These are phyloP conservation scores for Fusarium clavum DNA, from an alignment of 2,329 filamentous ascomycete species.

Conservation along the genomic window DNA sequence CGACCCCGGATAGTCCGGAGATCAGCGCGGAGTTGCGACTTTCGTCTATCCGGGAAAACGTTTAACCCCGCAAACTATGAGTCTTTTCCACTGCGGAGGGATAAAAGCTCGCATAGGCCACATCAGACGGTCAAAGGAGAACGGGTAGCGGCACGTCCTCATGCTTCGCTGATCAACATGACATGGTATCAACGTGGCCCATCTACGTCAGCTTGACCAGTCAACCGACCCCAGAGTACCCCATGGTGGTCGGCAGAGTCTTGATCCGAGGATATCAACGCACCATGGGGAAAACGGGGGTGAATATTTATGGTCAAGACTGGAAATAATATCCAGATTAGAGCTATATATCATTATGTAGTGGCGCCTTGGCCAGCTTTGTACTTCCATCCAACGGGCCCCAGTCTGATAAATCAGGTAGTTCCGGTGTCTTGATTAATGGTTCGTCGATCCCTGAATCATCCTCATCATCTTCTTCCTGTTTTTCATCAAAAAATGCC, in stretches of 20 bases:
- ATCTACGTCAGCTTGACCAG: conserved; percentile 1
- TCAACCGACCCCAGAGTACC: conserved; percentile 3
- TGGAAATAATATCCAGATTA: background rate
- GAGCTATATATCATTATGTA: background rate
- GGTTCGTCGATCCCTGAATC: background rate
- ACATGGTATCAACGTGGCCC: background rate
- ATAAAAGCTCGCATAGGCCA: conserved; percentile 20
- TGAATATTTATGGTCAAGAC: background rate
- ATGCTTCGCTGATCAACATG: background rate
- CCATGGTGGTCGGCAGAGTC: conserved; percentile 8
- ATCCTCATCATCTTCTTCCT: background rate
- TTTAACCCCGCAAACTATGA: conserved; percentile 18
- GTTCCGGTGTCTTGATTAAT: background rate
- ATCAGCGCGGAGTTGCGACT: conserved; percentile 10
- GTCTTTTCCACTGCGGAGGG: conserved; percentile 15
- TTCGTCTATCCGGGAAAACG: conserved; percentile 18
- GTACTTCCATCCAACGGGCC: background rate
- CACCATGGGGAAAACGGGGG: background rate
- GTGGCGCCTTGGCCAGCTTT: background rate
- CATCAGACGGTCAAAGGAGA: conserved; percentile 7
- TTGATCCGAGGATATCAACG: conserved; percentile 20
- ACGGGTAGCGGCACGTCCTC: conserved; percentile 23
- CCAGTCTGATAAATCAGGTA: background rate
- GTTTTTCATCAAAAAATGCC: background rate
- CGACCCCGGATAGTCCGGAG: conserved; percentile 13